Base-by-base conservation (phyloP, 164 flowering plant species). In the Liquidambar formosana region DNA sequence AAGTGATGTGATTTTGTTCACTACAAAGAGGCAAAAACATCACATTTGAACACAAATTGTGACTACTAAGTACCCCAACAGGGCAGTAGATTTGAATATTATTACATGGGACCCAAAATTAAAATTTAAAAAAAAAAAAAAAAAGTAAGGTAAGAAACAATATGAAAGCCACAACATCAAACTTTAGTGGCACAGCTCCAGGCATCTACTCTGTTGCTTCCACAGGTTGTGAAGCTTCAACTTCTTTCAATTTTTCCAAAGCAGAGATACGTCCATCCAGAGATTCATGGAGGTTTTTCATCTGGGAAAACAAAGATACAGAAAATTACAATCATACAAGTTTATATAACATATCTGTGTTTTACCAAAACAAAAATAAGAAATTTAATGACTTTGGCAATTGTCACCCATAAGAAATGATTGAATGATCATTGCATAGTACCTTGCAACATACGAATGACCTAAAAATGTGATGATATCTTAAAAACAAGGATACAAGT, bases 161-260 rank as follows among this genome's bases (percentile, higher is more conserved):
- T 13, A 19, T 25, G 16, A 21, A 3, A 11, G 45, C 43, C 52
- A 63, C 57, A 67, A 41, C 51, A 57, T 67, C 54, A 60, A 21
- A 33, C 28, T 23, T 25, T 49, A 68, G 41, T 5, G 57, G 72
- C 28, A 45, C 38, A 19, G 41, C 47, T 53, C 22, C 8, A 23
- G 62, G 45, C 65, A 59, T 63, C 77, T 83, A 84, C 38, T 83
- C 82, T n/a, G 89, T 25, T 45, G 86, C 76, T 53, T 82, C 86
- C 53, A 70, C 77, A 27, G 73, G 83, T 68, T 78, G 57, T 41
- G 77, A 58, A 73, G 70, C 74, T 48, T 87, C 85, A 58, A 25
- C 73, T 57, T 77, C 83, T 77, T 86, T 83, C 70, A 79, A 72
- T 45, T 78, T 84, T 72, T 89, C 94, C 73, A 89, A 51, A 22